Base-by-base conservation (phyloP, 768 basidiomycete genomes). In the Arthromyces matolae region DNA sequence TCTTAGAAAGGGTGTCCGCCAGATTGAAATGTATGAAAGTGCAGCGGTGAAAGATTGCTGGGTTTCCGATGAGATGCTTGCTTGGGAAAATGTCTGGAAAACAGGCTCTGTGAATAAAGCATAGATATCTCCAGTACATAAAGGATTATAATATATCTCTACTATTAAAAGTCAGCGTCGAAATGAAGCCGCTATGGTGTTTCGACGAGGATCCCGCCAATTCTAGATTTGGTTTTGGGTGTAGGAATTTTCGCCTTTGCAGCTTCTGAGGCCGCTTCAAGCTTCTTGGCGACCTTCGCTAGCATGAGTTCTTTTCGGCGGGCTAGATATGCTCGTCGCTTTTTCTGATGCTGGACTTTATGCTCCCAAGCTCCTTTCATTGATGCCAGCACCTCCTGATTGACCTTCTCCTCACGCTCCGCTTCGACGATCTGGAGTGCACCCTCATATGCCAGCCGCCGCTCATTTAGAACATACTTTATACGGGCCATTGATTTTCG, bases 401-500 rank as follows among this genome's bases (percentile, higher is more conserved):
- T 60, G 22, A 61, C 51, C 16, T 56, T 57, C 35, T 62, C 65
- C 40, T 67, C 62, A 33, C 55, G 55, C 52, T 73, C 63, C 42
- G 54, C 53, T 45, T 72, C 67, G 0, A 67, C 67, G 16, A 80
- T 64, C 52, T 70, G 60, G 24, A 75, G 43, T 8, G 90, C 90
- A 9, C 85, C 80, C 52, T 89, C 80, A 52, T 92, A 88, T 8
- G 90, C 91, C 19, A 91, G 64, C 36, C 93, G 78, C 28, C 96
- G 84, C 62, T 98, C 94, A 60, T 92, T 92, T 40, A 97, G 72
- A 18, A 97, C 83, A 49, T 79, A 83, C 65, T 98, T 98, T 65
- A 98, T 92, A 16, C 91, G 83, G n/a, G 90, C 92, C 93, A 96
- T 95, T 16, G 90, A 86, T 73, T 93, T 95, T 18, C 89, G 86